These are phyloP conservation scores for Mycogone perniciosa DNA, from an alignment of 2,329 filamentous ascomycete species.

Conservation along the genomic window DNA sequence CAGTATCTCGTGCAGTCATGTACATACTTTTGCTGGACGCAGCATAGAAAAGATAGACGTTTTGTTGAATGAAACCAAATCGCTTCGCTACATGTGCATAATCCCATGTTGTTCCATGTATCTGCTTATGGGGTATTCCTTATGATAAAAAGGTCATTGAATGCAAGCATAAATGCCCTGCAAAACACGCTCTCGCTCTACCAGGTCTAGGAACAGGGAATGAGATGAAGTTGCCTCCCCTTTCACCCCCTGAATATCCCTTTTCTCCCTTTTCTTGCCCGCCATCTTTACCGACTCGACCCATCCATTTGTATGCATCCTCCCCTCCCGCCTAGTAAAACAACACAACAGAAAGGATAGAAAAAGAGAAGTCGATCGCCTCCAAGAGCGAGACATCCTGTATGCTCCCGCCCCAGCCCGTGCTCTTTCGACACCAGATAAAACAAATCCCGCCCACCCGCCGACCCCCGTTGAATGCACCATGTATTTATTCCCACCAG, in stretches of 20 bases:
- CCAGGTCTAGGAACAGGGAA: neutral
- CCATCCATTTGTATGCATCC: neutral
- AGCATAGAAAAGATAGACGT: neutral
- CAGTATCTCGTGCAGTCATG: neutral
- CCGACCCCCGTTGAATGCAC: too few species aligned
- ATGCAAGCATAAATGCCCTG: too few species aligned
- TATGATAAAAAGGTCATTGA: too few species aligned
- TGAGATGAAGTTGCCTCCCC: neutral
- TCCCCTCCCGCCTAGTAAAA: neutral
- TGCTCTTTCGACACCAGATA: neutral
- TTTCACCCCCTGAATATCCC: neutral
- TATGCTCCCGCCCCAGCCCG: too few species aligned
- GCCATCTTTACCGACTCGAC: neutral
- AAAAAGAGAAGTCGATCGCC: neutral
- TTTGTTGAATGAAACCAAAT: slow-evolving; percentile 2
- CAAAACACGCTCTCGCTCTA: neutral
- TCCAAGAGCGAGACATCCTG: too few species aligned
- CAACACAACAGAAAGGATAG: neutral
- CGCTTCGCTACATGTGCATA: too few species aligned
- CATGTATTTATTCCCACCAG: too few species aligned
- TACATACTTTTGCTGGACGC: neutral
- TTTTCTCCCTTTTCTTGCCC: neutral
- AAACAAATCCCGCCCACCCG: neutral
- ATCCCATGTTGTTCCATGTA: too few species aligned
- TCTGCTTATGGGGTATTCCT: too few species aligned